Conservation (phyloP, 495 filamentous ascomycete species). For the Hypoxylon fragiforme region DNA sequence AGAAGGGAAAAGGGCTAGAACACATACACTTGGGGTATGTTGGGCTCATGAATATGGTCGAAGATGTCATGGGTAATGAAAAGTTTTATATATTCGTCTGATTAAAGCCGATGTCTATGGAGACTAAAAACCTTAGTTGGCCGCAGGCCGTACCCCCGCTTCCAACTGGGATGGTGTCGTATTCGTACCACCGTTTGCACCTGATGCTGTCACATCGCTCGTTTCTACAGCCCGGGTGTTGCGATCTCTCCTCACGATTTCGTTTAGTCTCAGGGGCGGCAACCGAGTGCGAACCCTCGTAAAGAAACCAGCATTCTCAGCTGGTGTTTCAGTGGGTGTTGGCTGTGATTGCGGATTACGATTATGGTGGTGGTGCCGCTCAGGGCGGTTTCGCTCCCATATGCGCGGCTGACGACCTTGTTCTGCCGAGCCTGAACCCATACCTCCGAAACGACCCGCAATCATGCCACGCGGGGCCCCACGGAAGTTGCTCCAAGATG, state of each 20-base stretch:
- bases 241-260: slow-evolving; percentile 33
- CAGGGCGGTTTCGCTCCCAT: slow-evolving; percentile 23
- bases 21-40: slow-evolving; percentile 2
- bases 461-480: slow-evolving; percentile 37
- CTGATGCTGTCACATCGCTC: slow-evolving; percentile 16
- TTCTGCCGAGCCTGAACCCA: slow-evolving; percentile 24
- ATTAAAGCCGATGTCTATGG: slow-evolving; percentile 32
- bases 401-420: slow-evolving; percentile 17
- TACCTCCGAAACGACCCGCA: slow-evolving; percentile 33
- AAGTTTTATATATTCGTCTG: slow-evolving; percentile 32
- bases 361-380: slow-evolving; percentile 11
- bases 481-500: slow-evolving; percentile 37
- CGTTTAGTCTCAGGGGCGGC: slow-evolving; percentile 30
- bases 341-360: slow-evolving; percentile 10
- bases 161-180: slow-evolving; percentile 46
- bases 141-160: slow-evolving; percentile 38
- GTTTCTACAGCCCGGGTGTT: slow-evolving; percentile 19
- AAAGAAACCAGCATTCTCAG: slow-evolving; percentile 21
- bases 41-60: slow-evolving; percentile 14
- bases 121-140: slow-evolving; percentile 30
- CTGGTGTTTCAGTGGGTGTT: slow-evolving; percentile 5
- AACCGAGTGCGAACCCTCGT: slow-evolving; percentile 34
- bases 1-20: slow-evolving; percentile 1
- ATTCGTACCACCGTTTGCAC: slow-evolving; percentile 26
- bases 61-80: slow-evolving; percentile 10